Percentiles rank a stretch among this genome's conserved stretches.
Conservation (phyloP, 2,329 filamentous ascomycete species). For the Ceratocystis ficicola region DNA sequence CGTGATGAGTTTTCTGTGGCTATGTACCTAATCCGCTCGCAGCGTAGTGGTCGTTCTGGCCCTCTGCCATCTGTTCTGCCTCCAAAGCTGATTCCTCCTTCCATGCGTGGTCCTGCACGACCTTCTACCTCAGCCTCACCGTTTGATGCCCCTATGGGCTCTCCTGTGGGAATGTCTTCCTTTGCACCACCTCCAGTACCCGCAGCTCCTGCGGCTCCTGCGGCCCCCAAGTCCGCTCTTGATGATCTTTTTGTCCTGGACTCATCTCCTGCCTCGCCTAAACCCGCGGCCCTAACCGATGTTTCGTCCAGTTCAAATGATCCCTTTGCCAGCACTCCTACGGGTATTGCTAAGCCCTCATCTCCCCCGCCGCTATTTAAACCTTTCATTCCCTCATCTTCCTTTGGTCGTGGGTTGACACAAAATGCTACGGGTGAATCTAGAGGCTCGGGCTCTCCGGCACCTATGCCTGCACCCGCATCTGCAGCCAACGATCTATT, state of each 20-base stretch:
- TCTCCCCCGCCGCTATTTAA: constrained; percentile 55
- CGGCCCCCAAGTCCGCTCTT: constrained; percentile 63
- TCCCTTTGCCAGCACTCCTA: constrained; percentile 50
- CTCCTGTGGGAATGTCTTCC: constrained; percentile 26
- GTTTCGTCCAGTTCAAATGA: constrained; percentile 62
- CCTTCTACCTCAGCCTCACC: constrained; percentile 39
- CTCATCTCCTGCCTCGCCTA: constrained; percentile 35
- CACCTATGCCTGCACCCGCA: constrained; percentile 32
- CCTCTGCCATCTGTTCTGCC: constrained; percentile 65
- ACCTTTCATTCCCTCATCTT: constrained; percentile 83
- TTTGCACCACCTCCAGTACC: constrained; percentile 29
- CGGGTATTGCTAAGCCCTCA: constrained; percentile 42
- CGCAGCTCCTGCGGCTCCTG: constrained; percentile 30
- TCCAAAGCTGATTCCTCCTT: constrained; percentile 71
- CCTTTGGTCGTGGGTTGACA: constrained; percentile 74
- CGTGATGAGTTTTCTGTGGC: constrained; percentile 92
- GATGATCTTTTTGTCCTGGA: constrained; percentile 93
- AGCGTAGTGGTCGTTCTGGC: constrained; percentile 58
- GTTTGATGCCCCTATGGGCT: constrained; percentile 38
- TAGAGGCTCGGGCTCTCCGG: constrained; percentile 50
- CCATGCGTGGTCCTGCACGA: constrained; percentile 55
- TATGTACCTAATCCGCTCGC: constrained; percentile 91
- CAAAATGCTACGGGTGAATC: constrained; percentile 41
- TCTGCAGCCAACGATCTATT: constrained; percentile 59
- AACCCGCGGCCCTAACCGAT: constrained; percentile 43